Evolutionary conservation across 1,139 yeast species (phyloP), one percentile per base, ranked within the genome.

Genomic region (Maudiozyma humilis): DNA sequence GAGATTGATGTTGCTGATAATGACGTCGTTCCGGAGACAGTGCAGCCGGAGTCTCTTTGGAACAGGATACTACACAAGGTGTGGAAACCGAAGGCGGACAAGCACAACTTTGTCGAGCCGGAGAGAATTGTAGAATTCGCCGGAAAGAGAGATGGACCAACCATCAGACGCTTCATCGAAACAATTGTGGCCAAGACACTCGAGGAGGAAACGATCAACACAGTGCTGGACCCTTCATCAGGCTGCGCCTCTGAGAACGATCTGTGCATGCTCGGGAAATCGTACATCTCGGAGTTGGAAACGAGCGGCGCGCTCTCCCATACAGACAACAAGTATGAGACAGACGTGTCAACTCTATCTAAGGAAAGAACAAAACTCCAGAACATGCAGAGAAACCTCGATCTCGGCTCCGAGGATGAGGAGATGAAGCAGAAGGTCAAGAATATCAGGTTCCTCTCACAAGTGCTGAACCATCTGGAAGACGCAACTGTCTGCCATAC

Each of bases 61-160:
- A 43, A 40, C 7, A 42, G 38, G 20, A 16, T 53, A 3, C 34
- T 40, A 16, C 25, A 41, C 23, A 36, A 45, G 34, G 31, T 48
- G 18, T 33, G 29, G 25, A 13, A 3, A 13, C 20, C 18, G 4
- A 13, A 18, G 4, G 42, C 39, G 5, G 40, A 50, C 30, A 55
- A 56, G 7, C 43, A 43, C 16, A 53, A 55, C 55, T 43, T 43
- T 16, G 16, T 57, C 42, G 55, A 50, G 32, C 36, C 41, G 3
- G 47, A 45, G 4, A 51, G 63, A 34, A 47, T 57, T 14, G 51
- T 52, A 4, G 50, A 52, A 33, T 60, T 54, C 37, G 41, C 44
- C 19, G 65, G 65, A 1, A 50, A 47, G 10, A 49, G 65, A 38
- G 53, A 55, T 37, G 23, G 48, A 2, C 50, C 53, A 7, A 37